Percentiles rank a stretch among this genome's conserved stretches.
Evolutionary conservation across 2,329 filamentous ascomycete genomes (phyloP).

Genomic region (Phialophora verrucosa): DNA sequence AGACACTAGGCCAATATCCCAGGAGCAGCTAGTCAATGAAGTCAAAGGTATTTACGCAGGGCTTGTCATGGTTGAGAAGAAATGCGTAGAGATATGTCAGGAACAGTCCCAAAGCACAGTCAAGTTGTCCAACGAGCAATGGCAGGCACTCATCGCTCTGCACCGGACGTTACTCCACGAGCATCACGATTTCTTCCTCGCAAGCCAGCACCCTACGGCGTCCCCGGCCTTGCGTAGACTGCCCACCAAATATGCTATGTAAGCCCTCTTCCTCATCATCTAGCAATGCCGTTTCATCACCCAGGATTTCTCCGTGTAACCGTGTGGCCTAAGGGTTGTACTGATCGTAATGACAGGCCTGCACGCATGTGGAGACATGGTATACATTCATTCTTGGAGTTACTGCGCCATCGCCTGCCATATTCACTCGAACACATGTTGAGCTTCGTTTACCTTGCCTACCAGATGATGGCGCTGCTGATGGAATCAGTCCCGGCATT

Average conservation of each 20-base stretch:
- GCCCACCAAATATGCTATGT: conserved; percentile 82
- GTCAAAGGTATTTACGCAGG: conserved; percentile 67
- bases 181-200: conserved; percentile 85
- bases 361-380: conserved; percentile 95
- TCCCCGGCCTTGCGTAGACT: conserved; percentile 69
- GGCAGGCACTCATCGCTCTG: conserved; percentile 80
- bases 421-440: conserved; percentile 86
- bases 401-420: conserved; percentile 75
- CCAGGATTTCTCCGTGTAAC: not conserved
- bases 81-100: conserved; percentile 83
- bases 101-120: conserved; percentile 62
- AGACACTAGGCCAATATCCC: conserved; percentile 71
- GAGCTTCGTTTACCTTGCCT: conserved; percentile 85
- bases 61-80: conserved; percentile 68
- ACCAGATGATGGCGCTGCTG: conserved; percentile 85
- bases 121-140: conserved; percentile 69
- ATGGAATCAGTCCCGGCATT: conserved; percentile 85
- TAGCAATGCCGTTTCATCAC: not conserved
- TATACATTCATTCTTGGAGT: conserved; percentile 82
- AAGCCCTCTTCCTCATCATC: not conserved
- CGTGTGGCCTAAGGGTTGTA: not conserved
- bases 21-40: conserved; percentile 79
- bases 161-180: conserved; percentile 82
- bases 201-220: conserved; percentile 82
- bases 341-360: conserved; percentile 52